Percentiles rank a stretch among this genome's conserved stretches.
Conservation (phyloP, 177 flowering plant species). For the Vitis hybrid region DNA sequence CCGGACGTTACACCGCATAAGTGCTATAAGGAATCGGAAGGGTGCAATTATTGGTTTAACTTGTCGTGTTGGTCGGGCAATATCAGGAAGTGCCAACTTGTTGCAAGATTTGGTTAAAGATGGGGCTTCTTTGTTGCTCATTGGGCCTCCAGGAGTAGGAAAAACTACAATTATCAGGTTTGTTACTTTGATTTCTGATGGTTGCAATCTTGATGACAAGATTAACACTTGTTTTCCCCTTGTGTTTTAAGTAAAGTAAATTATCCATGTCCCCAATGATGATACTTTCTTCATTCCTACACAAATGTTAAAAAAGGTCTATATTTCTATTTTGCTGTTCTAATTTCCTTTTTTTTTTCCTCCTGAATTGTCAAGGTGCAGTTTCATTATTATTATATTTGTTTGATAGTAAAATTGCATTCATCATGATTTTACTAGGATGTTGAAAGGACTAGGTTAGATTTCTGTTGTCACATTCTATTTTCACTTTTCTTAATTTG, state of each 20-base stretch:
- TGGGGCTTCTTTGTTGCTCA: constrained; percentile 83
- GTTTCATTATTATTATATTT: too few species aligned
- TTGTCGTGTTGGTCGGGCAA: constrained; percentile 92
- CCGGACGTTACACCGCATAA: constrained; percentile 87
- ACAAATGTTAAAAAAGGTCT: too few species aligned
- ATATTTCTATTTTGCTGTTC: too few species aligned
- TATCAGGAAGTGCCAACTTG: constrained; percentile 85
- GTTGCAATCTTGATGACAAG: background rate
- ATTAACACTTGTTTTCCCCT: background rate
- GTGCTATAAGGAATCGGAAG: constrained; percentile 86
- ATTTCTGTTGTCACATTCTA: too few species aligned
- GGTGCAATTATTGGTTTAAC: constrained; percentile 85
- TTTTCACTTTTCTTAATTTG: too few species aligned
- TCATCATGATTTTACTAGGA: too few species aligned
- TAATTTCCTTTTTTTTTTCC: too few species aligned
- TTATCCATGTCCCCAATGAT: too few species aligned
- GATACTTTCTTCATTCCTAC: too few species aligned
- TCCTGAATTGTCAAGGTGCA: too few species aligned
- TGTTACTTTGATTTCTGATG: constrained; percentile 1
- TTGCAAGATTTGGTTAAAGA: constrained; percentile 74
- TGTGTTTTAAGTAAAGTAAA: background rate
- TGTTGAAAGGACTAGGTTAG: too few species aligned
- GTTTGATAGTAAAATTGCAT: too few species aligned
- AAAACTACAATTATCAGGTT: constrained; percentile 95
- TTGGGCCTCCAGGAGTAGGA: constrained; percentile 98